These are phyloP conservation scores for Orbilia ellipsospora DNA, from an alignment of 2,329 filamentous ascomycete species.

Conservation along the genomic window DNA sequence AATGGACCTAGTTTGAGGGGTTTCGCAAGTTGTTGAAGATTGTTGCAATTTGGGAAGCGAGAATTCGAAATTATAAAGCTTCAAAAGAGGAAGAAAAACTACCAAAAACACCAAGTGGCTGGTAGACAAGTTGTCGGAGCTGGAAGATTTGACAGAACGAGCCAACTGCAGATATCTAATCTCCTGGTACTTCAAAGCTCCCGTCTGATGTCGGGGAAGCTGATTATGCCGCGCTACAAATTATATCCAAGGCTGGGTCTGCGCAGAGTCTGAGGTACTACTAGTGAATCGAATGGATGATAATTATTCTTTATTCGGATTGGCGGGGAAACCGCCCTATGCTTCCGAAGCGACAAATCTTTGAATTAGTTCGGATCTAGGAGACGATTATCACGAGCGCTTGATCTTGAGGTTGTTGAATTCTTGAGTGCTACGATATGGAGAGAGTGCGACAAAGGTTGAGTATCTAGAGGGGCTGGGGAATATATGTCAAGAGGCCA, in stretches of 20 bases:
- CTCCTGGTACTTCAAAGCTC: background rate
- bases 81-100: background rate
- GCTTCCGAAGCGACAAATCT: slow-evolving; percentile 11
- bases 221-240: background rate
- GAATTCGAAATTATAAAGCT: background rate
- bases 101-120: background rate
- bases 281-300: background rate
- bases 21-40: slow-evolving; percentile 22
- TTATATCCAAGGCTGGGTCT: background rate
- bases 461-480: background rate
- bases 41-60: slow-evolving; percentile 50
- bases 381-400: too few species aligned
- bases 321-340: slow-evolving; percentile 17
- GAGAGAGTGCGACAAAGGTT: background rate
- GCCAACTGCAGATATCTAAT: background rate
- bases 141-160: background rate
- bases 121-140: background rate
- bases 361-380: too few species aligned
- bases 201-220: slow-evolving; percentile 9
- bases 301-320: slow-evolving; percentile 8
- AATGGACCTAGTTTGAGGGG: background rate
- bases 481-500: too few species aligned
- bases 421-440: background rate
- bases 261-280: too few species aligned
- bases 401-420: background rate